Base-by-base conservation (phyloP, 495 filamentous ascomycete species). In the Tricharina praecox region DNA sequence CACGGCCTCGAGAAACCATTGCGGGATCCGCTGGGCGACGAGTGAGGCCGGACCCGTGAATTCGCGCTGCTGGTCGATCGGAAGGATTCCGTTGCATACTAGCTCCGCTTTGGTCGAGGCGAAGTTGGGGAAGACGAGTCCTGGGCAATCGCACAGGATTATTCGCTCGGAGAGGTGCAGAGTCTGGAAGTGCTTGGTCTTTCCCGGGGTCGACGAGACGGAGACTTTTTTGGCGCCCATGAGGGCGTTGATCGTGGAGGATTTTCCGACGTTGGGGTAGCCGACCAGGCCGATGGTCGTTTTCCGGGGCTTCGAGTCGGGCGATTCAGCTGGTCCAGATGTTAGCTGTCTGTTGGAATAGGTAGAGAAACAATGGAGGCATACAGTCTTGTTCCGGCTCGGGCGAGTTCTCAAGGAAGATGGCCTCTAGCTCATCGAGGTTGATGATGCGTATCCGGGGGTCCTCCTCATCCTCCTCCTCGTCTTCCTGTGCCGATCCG, bases 151-250 rank as follows among this genome's bases (percentile, higher is more conserved):
- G 67, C 92, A 96, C 18, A 99, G 72, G 53, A 95, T 74, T 52
- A 96, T 82, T 51, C 77, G 72, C 13, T 86, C 79, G 51, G 81
- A 86, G 39, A 96, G 72, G 62, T 93, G 88, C 53, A 99, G 85
- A 15, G 92, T 99, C 63, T 99, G 92, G 68, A 99, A 99, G 59
- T 99, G 92, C 67, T 99, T 99, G 8, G 92, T 99, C 65, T 96
- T 99, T 48, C 92, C 92, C 4, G 92, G 92, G 1, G 92, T 99
- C 23, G 88, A 78, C 32, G 92, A 96, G 33, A 99, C 92, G 1
- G 88, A 95, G 3, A 99, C 92, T 66, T 96, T 96, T 72, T 94
- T 96, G 46, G 92, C 81, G 43, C 92, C 92, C 49, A 95, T 83
- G 33, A 99, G 76, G 10, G 92, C 88, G 67, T 99, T 99, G 70